phyloP scores from a whole-genome alignment of 176 grass and related monocot species.

The Echinochloa phyllopogon region DNA sequence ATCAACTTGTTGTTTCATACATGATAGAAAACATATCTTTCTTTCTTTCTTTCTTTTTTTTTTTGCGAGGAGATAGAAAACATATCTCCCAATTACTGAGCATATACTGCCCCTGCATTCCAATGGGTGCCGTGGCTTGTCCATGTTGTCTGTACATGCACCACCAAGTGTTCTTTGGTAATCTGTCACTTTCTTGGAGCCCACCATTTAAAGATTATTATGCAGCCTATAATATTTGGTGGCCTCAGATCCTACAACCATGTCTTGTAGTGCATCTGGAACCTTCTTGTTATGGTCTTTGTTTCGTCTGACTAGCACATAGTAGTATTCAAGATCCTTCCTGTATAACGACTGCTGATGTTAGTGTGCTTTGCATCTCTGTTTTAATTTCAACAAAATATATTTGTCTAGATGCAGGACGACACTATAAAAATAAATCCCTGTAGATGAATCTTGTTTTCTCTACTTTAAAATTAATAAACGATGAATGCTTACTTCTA shows the following conservation, averaged over 20 bases:
- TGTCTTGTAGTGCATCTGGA: not conserved
- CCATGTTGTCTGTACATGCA: not conserved
- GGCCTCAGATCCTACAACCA: not conserved
- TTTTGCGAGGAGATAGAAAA: too few species aligned
- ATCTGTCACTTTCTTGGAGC: conserved; percentile 19
- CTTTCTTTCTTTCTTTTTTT: too few species aligned
- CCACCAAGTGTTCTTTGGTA: not conserved
- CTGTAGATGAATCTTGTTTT: not conserved
- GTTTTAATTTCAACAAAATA: not conserved
- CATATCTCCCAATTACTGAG: not conserved
- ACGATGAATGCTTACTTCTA: not conserved
- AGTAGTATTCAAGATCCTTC: not conserved
- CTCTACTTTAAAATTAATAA: not conserved
- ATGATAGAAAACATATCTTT: not conserved
- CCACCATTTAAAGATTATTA: not conserved
- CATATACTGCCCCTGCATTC: not conserved
- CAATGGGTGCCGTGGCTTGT: not conserved
- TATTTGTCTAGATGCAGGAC: not conserved
- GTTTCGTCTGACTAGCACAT: not conserved
- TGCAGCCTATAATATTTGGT: conserved; percentile 6
- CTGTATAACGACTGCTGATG: not conserved
- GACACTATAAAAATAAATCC: not conserved
- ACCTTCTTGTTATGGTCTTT: conserved; percentile 16
- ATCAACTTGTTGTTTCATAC: not conserved
- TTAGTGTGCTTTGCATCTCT: not conserved